These are phyloP conservation scores for Loxodes magnus DNA, from an alignment of 73 alveolate genomes.

Conservation along the genomic window DNA sequence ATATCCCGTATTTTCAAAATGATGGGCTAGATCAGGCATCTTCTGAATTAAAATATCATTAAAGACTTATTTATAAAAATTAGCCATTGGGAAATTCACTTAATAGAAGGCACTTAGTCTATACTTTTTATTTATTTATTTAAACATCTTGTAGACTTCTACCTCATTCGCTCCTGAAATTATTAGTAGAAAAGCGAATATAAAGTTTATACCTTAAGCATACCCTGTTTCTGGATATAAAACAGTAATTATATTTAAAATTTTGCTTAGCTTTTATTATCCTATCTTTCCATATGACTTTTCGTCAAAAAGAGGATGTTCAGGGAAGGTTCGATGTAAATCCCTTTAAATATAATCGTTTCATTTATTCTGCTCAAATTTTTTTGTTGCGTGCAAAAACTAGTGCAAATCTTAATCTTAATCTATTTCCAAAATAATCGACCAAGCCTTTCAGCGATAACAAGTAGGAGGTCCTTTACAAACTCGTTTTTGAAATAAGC, in stretches of 20 bases:
- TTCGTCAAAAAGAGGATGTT: slow-evolving; percentile 3
- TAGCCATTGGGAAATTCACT: slow-evolving; percentile 27
- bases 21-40: slow-evolving; percentile 27
- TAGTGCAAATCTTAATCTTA: no score
- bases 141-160: slow-evolving; percentile 46
- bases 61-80: slow-evolving; percentile 22
- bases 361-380: no score
- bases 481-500: no score
- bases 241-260: neutral
- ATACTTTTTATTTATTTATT: slow-evolving; percentile 17
- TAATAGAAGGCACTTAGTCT: slow-evolving; percentile 27
- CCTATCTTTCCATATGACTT: neutral
- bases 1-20: slow-evolving; percentile 20
- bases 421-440: no score
- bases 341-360: slow-evolving; percentile 7
- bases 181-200: slow-evolving; percentile 42
- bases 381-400: no score
- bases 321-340: slow-evolving; percentile 6
- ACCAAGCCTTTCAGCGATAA: no score
- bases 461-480: no score
- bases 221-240: slow-evolving; percentile 28
- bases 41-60: slow-evolving; percentile 22
- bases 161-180: slow-evolving; percentile 48
- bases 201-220: slow-evolving; percentile 42
- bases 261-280: neutral